A percentile compares a stretch with the other conserved stretches of the same genome.
Evolutionary conservation across 2,329 filamentous ascomycete species (phyloP).

Genomic region (Trichophyton benhamiae): DNA sequence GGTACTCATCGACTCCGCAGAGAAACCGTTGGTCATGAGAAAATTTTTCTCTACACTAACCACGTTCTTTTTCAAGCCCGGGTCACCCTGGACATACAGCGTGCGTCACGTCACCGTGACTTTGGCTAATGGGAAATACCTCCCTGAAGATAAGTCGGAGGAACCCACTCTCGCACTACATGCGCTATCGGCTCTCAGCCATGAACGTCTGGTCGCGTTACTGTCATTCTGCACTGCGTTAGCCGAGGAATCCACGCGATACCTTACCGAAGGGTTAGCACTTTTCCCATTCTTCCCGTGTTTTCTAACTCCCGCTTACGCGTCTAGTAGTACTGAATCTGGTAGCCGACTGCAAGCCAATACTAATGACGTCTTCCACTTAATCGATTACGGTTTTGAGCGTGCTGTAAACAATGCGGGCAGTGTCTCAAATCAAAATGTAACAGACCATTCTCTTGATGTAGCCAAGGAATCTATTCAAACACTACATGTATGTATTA

Average conservation of each 20-base stretch:
- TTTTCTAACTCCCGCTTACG: conserved; percentile 1
- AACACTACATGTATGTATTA: conserved; percentile 25
- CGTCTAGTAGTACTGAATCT: conserved; percentile 8
- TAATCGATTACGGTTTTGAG: conserved; percentile 26
- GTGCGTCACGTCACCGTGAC: conserved; percentile 28
- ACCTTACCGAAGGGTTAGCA: conserved; percentile 9
- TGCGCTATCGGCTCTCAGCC: conserved; percentile 27
- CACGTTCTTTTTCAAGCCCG: conserved; percentile 32
- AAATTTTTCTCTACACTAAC: conserved; percentile 36
- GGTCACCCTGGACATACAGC: conserved; percentile 28
- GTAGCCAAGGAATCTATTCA: conserved; percentile 25
- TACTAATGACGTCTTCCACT: conserved; percentile 25
- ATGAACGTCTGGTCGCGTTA: conserved; percentile 25
- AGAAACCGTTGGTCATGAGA: conserved; percentile 32
- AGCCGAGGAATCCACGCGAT: conserved; percentile 27
- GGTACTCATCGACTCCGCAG: conserved; percentile 27
- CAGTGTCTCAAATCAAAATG: conserved; percentile 13
- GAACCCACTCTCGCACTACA: conserved; percentile 21
- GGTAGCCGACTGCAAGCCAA: conserved; percentile 20
- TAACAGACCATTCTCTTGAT: conserved; percentile 9
- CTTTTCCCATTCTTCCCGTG: background rate
- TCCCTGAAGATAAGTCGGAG: conserved; percentile 24
- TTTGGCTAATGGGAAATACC: conserved; percentile 26
- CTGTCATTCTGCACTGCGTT: conserved; percentile 30
- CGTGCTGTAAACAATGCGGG: conserved; percentile 20